Percentiles rank a stretch among this genome's conserved stretches.
These are phyloP conservation scores for sorghum (Sorghum bicolor) DNA, from an alignment of 176 grass and related monocot species.

Conservation along the genomic window Sorghum_bicolor_NCBIv3 NC_012870.2:67205501-67206000, in stretches of 20 bases:
- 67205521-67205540: constrained; percentile 72
- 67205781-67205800: constrained; percentile 36
- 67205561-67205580: constrained; percentile 82
- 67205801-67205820: neutral
- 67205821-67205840: neutral
- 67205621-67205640: constrained; percentile 80
- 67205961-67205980: no score
- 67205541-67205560: constrained; percentile 88
- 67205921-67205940: neutral
- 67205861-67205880: constrained; percentile 7
- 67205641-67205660: constrained; percentile 87
- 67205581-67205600: constrained; percentile 83
- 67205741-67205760: constrained; percentile 9
- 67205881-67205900: constrained; percentile 1
- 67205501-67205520: constrained; percentile 73
- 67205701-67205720: constrained; percentile 44
- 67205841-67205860: constrained; percentile 9
- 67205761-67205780: neutral
- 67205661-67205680: constrained; percentile 87
- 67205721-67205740: constrained; percentile 18
- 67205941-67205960: neutral
- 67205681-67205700: constrained; percentile 84
- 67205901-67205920: neutral
- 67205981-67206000: no score
- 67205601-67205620: constrained; percentile 66